Conservation (phyloP, 139 green algal genomes). For the Eudorina sp. region DNA sequence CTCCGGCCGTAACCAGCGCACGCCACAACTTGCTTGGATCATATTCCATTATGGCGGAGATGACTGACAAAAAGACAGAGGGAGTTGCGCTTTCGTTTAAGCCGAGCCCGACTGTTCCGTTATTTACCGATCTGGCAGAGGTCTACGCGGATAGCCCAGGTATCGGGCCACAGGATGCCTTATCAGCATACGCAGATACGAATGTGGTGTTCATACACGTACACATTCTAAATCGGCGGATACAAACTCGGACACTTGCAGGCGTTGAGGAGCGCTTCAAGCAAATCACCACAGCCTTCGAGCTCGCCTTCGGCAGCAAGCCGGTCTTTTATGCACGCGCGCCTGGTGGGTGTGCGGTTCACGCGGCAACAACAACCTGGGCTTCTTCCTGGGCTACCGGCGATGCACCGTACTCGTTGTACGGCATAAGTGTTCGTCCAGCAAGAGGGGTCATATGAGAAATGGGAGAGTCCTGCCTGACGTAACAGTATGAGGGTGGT, state of each 20-base stretch:
- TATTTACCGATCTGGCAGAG: background rate
- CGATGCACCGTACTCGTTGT: too few species aligned
- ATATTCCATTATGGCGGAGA: background rate
- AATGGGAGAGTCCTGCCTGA: too few species aligned
- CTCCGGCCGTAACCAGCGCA: too few species aligned
- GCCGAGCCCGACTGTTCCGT: constrained; percentile 35
- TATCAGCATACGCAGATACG: background rate
- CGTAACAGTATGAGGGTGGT: too few species aligned
- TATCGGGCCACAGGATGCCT: background rate
- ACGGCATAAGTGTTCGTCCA: too few species aligned
- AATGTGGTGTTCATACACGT: background rate
- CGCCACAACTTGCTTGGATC: background rate
- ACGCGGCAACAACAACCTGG: too few species aligned
- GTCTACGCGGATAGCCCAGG: constrained; percentile 20
- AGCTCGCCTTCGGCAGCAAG: constrained; percentile 60
- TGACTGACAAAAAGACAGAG: background rate
- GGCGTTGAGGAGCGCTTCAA: constrained; percentile 47
- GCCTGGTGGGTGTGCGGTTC: constrained; percentile 77
- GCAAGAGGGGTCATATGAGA: too few species aligned
- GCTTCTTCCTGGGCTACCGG: too few species aligned
- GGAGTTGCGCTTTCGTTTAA: constrained; percentile 4
- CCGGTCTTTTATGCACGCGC: constrained; percentile 77
- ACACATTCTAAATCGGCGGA: too few species aligned
- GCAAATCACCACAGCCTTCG: constrained; percentile 67
- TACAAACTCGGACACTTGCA: too few species aligned